Conservation (phyloP, 768 basidiomycete genomes). For the Gymnopilus junonius region DNA sequence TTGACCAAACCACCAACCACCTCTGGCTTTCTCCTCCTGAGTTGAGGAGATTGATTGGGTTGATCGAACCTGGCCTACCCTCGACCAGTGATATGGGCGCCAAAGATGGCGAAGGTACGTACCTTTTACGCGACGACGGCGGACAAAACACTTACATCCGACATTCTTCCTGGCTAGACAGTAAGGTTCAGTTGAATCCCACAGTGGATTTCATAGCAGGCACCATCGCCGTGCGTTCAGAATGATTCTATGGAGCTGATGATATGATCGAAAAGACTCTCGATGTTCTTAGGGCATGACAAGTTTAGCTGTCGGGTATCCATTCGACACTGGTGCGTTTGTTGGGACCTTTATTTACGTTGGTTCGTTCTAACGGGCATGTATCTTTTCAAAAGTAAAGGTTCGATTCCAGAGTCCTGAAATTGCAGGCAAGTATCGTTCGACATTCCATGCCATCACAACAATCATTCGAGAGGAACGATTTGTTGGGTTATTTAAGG, state of each 20-base stretch:
- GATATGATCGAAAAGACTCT: neutral
- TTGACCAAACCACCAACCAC: neutral
- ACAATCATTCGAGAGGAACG: conserved; percentile 76
- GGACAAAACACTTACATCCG: neutral
- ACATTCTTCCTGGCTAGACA: neutral
- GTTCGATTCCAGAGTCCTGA: conserved; percentile 76
- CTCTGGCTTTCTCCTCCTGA: neutral
- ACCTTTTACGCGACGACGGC: no score
- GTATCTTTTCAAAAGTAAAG: conserved; percentile 56
- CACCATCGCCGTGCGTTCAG: conserved; percentile 53
- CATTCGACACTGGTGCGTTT: conserved; percentile 62
- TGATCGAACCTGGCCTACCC: neutral
- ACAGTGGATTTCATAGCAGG: conserved; percentile 81
- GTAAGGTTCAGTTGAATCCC: conserved; percentile 49
- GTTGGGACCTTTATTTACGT: neutral
- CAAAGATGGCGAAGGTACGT: conserved; percentile 15
- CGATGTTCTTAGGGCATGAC: conserved; percentile 53
- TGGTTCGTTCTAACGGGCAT: neutral
- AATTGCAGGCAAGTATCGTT: conserved; percentile 59
- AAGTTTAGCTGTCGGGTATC: conserved; percentile 72
- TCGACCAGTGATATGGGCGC: conserved; percentile 2
- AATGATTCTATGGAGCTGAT: neutral
- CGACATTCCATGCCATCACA: conserved; percentile 64
- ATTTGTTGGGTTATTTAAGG: conserved; percentile 72
- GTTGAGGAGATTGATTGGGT: neutral